These are phyloP conservation scores for Yarrowia osloensis DNA, from an alignment of 805 yeast species.

Conservation along the genomic window DNA sequence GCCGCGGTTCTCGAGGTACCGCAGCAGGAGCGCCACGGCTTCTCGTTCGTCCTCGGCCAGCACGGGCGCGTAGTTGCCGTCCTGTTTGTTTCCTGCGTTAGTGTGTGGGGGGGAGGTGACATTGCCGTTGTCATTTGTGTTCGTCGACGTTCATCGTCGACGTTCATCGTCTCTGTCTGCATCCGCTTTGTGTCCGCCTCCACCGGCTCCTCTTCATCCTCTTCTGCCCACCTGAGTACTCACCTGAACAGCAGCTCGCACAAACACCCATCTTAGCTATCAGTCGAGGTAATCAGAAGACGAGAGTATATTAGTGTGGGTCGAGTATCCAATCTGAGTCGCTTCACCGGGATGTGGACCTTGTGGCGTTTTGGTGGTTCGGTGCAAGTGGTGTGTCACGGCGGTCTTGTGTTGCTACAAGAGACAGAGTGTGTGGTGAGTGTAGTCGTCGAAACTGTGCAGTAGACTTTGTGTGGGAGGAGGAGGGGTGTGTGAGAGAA, in stretches of 20 bases:
- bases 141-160: too few relatives aligned
- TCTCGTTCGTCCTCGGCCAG: constrained; percentile 95
- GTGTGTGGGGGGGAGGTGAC: background rate
- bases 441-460: constrained; percentile 5
- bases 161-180: too few relatives aligned
- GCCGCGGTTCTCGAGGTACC: constrained; percentile 82
- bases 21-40: constrained; percentile 87
- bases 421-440: background rate
- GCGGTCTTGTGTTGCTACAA: constrained; percentile 3
- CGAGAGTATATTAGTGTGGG: background rate
- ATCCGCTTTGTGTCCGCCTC: too few relatives aligned
- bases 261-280: constrained; percentile 34
- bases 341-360: background rate
- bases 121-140: too few relatives aligned
- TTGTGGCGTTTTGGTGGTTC: background rate
- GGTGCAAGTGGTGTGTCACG: background rate
- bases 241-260: constrained; percentile 35
- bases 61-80: constrained; percentile 69
- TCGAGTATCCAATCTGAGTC: constrained; percentile 1
- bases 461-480: constrained; percentile 27
- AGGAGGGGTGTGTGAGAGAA: constrained; percentile 18
- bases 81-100: constrained; percentile 34
- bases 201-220: too few relatives aligned
- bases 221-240: too few relatives aligned
- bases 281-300: background rate